These are phyloP conservation scores for Fraxinus cuspidata DNA, from an alignment of 257 asterid species.

Conservation along the genomic window DNA sequence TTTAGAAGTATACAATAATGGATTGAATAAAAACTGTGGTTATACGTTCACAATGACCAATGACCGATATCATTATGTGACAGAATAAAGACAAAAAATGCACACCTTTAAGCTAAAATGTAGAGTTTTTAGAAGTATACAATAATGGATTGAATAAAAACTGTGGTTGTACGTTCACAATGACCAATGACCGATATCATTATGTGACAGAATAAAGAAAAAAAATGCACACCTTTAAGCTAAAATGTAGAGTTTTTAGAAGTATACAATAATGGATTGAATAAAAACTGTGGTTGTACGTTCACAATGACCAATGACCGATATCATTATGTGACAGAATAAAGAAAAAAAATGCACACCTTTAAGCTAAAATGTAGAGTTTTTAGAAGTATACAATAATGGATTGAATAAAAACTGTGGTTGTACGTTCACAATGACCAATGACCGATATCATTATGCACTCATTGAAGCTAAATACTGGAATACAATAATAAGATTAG, in stretches of 20 bases:
- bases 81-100: background rate
- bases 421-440: background rate
- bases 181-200: background rate
- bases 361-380: background rate
- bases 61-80: too few species aligned
- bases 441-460: too few species aligned
- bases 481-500: too few species aligned
- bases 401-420: background rate
- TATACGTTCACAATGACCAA: background rate
- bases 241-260: too few species aligned
- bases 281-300: background rate
- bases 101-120: background rate
- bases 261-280: background rate
- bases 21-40: background rate
- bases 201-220: too few species aligned
- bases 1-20: background rate
- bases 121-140: too few species aligned
- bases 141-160: background rate
- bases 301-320: background rate
- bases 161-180: background rate
- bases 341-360: background rate
- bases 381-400: too few species aligned
- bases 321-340: too few species aligned
- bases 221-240: background rate
- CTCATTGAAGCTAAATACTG: background rate